Base-by-base conservation (phyloP, 2,329 filamentous ascomycete genomes). In the Uncinocarpus reesii region DNA sequence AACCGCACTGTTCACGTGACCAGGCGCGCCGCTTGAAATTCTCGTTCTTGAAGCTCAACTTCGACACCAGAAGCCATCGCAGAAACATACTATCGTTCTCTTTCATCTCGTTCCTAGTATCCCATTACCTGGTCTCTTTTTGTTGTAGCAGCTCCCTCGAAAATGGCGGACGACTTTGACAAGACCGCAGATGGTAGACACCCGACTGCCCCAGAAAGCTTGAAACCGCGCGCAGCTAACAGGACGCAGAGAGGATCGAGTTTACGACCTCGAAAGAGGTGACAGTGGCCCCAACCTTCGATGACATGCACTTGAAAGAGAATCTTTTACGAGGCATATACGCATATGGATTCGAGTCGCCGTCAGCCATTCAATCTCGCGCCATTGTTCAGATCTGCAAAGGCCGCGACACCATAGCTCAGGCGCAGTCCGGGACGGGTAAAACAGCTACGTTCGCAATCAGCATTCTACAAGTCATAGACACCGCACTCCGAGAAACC, bases 361-460 rank as follows among this genome's bases (percentile, higher is more conserved):
- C 92, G 10, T 98, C 92, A 0, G 92, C 92, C 11, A 90, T 98
- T 15, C 92, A 98, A 72, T 95, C 90, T 57, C 86, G 92, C 63
- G 92, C 92, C 46, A 98, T 98, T 63, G 92, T 98, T 42, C 92
- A 96, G 71, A 86, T 98, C 62, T 98, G 92, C 80, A 96, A 96
- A 71, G 92, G 92, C 56, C 87, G 92, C 70, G 92, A 98, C 68
- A 96, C 92, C 54, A 98, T 98, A 64, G 92, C 92, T 15, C 92
- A 98, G 66, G 92, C 92, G 16, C 92, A 96, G 69, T 95, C 90
- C 38, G 89, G 89, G 69, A 95, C 89, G 46, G 89, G 89, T 74
- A 95, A 95, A 75, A 95, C 89, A 2, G 89, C 89, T 26, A 95
- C 89, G 29, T 95, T 95, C 70, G 90, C 88, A 42, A 95, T 95